Percentiles rank a stretch among this genome's conserved stretches.
Evolutionary conservation across 1,284 basidiomycete genomes (phyloP).

Genomic region (Trametes pubescens): DNA sequence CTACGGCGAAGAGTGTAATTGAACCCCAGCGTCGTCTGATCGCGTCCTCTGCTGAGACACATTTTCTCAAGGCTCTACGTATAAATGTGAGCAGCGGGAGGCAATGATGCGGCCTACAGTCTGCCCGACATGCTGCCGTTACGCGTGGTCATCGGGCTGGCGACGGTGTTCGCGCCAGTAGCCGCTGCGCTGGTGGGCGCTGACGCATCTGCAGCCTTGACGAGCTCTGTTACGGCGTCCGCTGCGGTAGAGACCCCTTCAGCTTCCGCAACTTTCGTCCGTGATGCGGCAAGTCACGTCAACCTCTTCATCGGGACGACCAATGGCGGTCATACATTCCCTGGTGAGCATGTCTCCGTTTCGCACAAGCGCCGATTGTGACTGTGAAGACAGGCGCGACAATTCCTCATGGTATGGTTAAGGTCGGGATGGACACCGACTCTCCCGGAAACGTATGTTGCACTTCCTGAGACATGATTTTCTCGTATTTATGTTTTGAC

Average conservation of each 20-base stretch:
- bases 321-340: constrained; percentile 69
- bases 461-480: not conserved
- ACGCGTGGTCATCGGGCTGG: constrained; percentile 1
- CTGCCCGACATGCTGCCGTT: constrained; percentile 18
- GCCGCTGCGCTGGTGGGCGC: not conserved
- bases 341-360: constrained; percentile 47
- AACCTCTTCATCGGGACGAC: constrained; percentile 66
- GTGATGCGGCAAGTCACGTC: constrained; percentile 48
- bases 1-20: constrained; percentile 3
- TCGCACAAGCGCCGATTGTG: not conserved
- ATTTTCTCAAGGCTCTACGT: not conserved
- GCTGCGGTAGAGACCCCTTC: not conserved
- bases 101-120: not conserved
- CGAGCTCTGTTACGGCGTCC: constrained; percentile 9
- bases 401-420: constrained; percentile 72
- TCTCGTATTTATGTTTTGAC: not conserved
- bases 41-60: constrained; percentile 11
- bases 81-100: constrained; percentile 6
- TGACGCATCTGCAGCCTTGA: constrained; percentile 12
- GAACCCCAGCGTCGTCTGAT: constrained; percentile 23
- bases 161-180: constrained; percentile 2
- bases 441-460: constrained; percentile 62
- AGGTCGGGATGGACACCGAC: constrained; percentile 71
- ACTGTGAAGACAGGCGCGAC: constrained; percentile 55
- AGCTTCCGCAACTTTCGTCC: constrained; percentile 15